Percentiles rank a stretch among this genome's conserved stretches.
Evolutionary conservation across 495 filamentous ascomycete species (phyloP).

Genomic region (Haplographium delicatum): DNA sequence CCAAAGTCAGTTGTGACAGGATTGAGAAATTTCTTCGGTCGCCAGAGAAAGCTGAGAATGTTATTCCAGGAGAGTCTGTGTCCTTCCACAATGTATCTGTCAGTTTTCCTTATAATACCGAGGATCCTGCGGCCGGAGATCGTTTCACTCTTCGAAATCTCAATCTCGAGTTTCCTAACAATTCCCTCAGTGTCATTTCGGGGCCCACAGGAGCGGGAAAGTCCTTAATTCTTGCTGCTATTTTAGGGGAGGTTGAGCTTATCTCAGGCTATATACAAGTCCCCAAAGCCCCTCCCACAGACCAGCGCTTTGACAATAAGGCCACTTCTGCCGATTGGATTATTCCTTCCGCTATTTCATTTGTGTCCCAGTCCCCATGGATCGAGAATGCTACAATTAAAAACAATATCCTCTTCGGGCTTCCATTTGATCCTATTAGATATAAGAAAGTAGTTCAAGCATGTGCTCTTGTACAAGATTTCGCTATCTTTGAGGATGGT

Average conservation of each 20-base stretch:
- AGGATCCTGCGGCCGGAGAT: background rate
- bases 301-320: constrained; percentile 33
- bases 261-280: constrained; percentile 40
- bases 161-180: constrained; percentile 11
- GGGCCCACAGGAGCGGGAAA: constrained; percentile 54
- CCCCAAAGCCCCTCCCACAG: constrained; percentile 32
- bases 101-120: constrained; percentile 14
- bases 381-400: constrained; percentile 46
- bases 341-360: constrained; percentile 37
- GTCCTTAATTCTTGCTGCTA: constrained; percentile 45
- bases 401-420: constrained; percentile 53
- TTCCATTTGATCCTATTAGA: constrained; percentile 36
- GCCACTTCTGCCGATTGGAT: constrained; percentile 48
- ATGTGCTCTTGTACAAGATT: constrained; percentile 58
- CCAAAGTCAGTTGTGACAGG: background rate
- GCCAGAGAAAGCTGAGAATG: background rate
- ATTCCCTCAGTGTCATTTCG: constrained; percentile 27
- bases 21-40: constrained; percentile 7
- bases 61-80: background rate
- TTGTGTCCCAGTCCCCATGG: constrained; percentile 48
- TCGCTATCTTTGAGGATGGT: constrained; percentile 56
- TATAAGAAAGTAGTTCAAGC: constrained; percentile 54
- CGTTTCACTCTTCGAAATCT: constrained; percentile 24
- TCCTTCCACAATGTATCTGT: constrained; percentile 11
- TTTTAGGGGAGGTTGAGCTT: constrained; percentile 51